phyloP scores from a whole-genome alignment of 2,329 filamentous ascomycete species.

The Fusarium pilosicola region DNA sequence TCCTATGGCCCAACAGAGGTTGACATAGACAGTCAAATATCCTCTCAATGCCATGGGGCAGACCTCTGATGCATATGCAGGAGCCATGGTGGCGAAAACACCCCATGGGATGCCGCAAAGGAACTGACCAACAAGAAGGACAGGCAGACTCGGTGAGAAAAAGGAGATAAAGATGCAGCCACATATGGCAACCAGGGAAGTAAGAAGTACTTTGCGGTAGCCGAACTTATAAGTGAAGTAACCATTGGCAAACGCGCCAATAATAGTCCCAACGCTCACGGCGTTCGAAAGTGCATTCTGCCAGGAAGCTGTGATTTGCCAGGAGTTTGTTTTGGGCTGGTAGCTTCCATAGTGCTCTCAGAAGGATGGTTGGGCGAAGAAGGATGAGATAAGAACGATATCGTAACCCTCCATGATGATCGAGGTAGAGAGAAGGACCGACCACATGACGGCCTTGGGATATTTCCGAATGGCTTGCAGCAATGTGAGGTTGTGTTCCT shows the following conservation, averaged over 20 bases:
- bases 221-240: conserved; percentile 35
- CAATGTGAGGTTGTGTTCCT: conserved; percentile 27
- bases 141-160: conserved; percentile 49
- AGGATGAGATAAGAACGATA: conserved; percentile 44
- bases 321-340: conserved; percentile 2
- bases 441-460: conserved; percentile 30
- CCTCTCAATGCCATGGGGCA: conserved; percentile 54
- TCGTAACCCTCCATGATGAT: conserved; percentile 53
- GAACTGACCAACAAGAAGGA: conserved; percentile 58
- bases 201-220: conserved; percentile 61
- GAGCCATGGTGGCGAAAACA: conserved; percentile 55
- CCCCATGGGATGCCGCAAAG: conserved; percentile 58
- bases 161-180: conserved; percentile 48
- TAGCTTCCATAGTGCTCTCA: conserved; percentile 38
- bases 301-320: conserved; percentile 26
- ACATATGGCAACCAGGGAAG: conserved; percentile 40
- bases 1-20: conserved; percentile 56
- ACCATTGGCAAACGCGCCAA: conserved; percentile 40
- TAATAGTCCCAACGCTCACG: conserved; percentile 24
- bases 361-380: conserved; percentile 48
- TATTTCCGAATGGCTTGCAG: conserved; percentile 25
- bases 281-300: conserved; percentile 22
- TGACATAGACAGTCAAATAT: conserved; percentile 55
- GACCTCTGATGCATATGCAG: conserved; percentile 58
- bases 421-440: conserved; percentile 41